Conservation (phyloP, 352 stramenopile genomes). For the Albugo laibachii region DNA sequence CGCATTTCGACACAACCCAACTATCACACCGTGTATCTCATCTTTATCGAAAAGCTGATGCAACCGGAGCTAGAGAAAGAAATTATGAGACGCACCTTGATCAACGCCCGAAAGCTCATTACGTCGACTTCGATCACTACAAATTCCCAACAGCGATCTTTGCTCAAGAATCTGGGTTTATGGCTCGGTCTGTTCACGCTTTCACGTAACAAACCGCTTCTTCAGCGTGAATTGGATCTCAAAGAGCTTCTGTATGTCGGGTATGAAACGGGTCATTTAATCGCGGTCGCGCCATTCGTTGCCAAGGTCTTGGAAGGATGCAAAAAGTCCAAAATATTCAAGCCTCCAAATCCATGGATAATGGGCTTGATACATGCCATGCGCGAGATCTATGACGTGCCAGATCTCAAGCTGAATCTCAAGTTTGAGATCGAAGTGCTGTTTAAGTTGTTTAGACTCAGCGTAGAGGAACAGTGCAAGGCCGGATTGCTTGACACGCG, state of each 20-base stretch:
- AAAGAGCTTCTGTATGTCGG: conserved; percentile 96
- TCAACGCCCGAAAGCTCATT: conserved; percentile 91
- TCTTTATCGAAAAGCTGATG: conserved; percentile 95
- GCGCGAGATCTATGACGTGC: conserved; percentile 94
- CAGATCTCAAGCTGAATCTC: conserved; percentile 99
- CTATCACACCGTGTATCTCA: conserved; percentile 95
- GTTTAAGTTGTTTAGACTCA: conserved; percentile 97
- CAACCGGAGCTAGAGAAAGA: conserved; percentile 82
- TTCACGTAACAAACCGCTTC: conserved; percentile 91
- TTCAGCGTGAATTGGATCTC: conserved; percentile 95
- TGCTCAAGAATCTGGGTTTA: conserved; percentile 97
- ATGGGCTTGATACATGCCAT: conserved; percentile 98
- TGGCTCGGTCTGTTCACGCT: conserved; percentile 98
- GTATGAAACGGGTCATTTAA: conserved; percentile 90
- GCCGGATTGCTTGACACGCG: conserved; percentile 81
- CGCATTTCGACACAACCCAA: conserved; percentile 97
- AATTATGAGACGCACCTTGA: conserved; percentile 89
- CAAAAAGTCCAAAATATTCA: conserved; percentile 96
- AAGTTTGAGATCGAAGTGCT: conserved; percentile 99
- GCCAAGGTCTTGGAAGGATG: conserved; percentile 97
- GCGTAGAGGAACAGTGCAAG: conserved; percentile 91
- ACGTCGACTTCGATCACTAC: conserved; percentile 96
- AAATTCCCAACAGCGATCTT: conserved; percentile 91
- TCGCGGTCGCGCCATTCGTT: conserved; percentile 96
- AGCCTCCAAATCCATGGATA: conserved; percentile 97